Evolutionary conservation across 768 basidiomycete species (phyloP).

Genomic region (Suillus lakei): DNA sequence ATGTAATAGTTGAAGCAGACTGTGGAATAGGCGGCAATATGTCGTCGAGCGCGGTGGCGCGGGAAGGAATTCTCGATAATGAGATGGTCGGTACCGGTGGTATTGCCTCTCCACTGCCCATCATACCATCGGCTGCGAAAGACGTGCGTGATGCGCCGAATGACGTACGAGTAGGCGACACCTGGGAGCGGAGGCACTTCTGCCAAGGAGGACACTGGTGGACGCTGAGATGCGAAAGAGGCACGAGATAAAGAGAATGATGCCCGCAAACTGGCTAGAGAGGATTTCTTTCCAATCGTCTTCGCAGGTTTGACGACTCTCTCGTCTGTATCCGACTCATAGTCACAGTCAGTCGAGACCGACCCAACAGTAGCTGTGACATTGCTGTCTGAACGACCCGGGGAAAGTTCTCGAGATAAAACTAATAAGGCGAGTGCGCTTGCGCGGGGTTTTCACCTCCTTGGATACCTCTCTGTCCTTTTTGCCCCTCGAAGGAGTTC

Average conservation of each 20-base stretch:
- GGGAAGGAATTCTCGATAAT: constrained; percentile 29
- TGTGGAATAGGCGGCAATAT: constrained; percentile 33
- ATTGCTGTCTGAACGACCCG: constrained; percentile 30
- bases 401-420: constrained; percentile 37
- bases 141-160: constrained; percentile 12
- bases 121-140: neutral
- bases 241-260: constrained; percentile 36
- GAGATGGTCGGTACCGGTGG: constrained; percentile 11
- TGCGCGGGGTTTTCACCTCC: constrained; percentile 29
- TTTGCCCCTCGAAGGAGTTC: constrained; percentile 19
- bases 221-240: constrained; percentile 33
- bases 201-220: constrained; percentile 18
- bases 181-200: constrained; percentile 33
- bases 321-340: constrained; percentile 28
- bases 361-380: no score
- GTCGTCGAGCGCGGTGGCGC: constrained; percentile 13
- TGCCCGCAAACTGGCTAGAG: constrained; percentile 33
- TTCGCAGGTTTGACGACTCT: constrained; percentile 22
- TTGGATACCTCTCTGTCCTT: constrained; percentile 19
- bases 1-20: constrained; percentile 30
- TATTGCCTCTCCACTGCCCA: constrained; percentile 3
- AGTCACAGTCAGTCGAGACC: constrained; percentile 28
- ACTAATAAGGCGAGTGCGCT: constrained; percentile 37
- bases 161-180: constrained; percentile 26
- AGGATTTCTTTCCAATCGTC: constrained; percentile 32